Evolutionary conservation across 257 asterid species (phyloP), one percentile per base, ranked within the genome.

Genomic region (Anisodus acutangulus): DNA sequence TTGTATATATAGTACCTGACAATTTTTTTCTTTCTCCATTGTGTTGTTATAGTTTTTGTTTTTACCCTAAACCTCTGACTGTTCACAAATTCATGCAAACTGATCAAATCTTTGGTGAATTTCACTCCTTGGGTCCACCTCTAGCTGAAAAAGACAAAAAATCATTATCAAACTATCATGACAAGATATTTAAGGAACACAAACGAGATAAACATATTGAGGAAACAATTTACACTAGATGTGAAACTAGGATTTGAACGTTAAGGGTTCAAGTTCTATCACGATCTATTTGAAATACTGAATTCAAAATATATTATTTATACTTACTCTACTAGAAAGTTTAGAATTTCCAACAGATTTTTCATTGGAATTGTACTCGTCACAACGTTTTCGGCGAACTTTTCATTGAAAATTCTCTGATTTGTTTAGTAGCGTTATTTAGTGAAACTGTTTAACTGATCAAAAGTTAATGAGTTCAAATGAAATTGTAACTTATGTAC

Each of bases 21-120:
- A 90, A 80, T 89, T 92, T 79, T 91, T 94, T 86, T 91, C 94
- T 85, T 91, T 94, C 87, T 93, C 97, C 98, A 94, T 94, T 45
- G 63, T 81, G 83, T 78, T 54, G 8, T 78, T 78, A 16, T 78
- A 4, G 43, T 8, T 85, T 60, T 58, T 67, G 71, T 55, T 70
- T 80, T 79, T 49, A 82, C 71, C 66, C 83, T 49, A 85, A 67
- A 88, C 66, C 87, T 88, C 88, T 87, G 68, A 43, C 51, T 72
- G 39, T 83, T 88, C 84, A 84, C 83, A 88, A 83, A 39, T 67
- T 70, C 87, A 84, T 59, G 90, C 81, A 85, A 84, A 82, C 82
- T 82, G 35, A 31, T 31, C 82, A 80, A 82, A 19, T 43, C 55
- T 85, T 60, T 85, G 74, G 31, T 70, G 79, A 8, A 15, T 82